phyloP scores from a whole-genome alignment of 192 early-diverging fungal genomes.

The Linnemannia hyalina region DNA sequence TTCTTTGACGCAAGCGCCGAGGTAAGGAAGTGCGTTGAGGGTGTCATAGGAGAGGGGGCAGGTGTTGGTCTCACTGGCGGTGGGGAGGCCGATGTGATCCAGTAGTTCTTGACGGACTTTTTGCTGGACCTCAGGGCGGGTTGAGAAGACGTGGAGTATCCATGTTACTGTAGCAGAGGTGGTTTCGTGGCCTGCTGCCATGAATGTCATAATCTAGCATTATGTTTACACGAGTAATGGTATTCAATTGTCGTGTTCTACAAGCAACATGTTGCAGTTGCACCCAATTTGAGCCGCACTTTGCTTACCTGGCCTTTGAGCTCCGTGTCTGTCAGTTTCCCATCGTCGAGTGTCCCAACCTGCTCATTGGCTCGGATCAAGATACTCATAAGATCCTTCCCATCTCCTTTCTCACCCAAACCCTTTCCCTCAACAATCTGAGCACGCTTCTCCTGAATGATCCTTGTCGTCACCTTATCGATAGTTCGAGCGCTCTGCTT shows the following conservation, averaged over 20 bases:
- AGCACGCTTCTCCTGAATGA: slow-evolving; percentile 56
- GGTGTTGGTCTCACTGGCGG: slow-evolving; percentile 16
- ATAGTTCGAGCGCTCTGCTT: slow-evolving; percentile 31
- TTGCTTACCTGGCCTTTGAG: slow-evolving; percentile 58
- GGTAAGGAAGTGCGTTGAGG: slow-evolving; percentile 61
- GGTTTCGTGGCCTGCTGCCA: slow-evolving; percentile 73
- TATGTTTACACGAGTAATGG: not conserved
- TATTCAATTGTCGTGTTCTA: not conserved
- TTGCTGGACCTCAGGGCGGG: slow-evolving; percentile 58
- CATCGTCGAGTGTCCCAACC: slow-evolving; percentile 47
- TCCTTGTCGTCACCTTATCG: slow-evolving; percentile 37
- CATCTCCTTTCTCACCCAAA: slow-evolving; percentile 1
- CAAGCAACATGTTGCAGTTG: not conserved
- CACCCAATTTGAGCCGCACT: not conserved
- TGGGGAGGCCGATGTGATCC: slow-evolving; percentile 38
- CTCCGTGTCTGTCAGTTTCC: slow-evolving; percentile 58
- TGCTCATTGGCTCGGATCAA: slow-evolving; percentile 60
- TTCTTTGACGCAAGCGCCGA: slow-evolving; percentile 68
- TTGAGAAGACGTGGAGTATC: slow-evolving; percentile 64
- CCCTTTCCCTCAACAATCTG: slow-evolving; percentile 14
- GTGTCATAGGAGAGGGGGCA: slow-evolving; percentile 57
- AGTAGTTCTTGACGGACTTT: slow-evolving; percentile 63
- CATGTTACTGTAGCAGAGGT: slow-evolving; percentile 62
- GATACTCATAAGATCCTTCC: slow-evolving; percentile 61
- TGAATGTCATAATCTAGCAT: slow-evolving; percentile 62